Percentiles rank a stretch among this genome's conserved stretches.
Evolutionary conservation across 2,329 filamentous ascomycete genomes (phyloP).

Genomic region (Aspergillus pseudoterreus): DNA sequence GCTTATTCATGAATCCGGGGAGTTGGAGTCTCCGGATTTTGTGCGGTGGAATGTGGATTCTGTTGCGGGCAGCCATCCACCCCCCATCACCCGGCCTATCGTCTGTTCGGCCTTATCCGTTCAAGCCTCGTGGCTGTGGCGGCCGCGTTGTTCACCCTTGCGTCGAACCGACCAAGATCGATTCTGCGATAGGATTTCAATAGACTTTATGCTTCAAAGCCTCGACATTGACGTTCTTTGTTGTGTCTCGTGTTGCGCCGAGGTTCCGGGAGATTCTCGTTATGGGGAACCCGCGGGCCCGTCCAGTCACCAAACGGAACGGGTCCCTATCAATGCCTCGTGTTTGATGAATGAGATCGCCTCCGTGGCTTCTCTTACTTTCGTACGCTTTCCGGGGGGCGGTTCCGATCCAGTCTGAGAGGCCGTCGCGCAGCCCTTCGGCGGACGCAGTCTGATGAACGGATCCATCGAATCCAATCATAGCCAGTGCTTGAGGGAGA

Average conservation of each 20-base stretch:
- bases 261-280: neutral
- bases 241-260: too few relatives aligned
- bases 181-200: too few relatives aligned
- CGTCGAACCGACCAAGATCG: neutral
- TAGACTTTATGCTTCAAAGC: too few relatives aligned
- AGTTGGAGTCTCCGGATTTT: slow-evolving; percentile 17
- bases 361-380: neutral
- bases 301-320: too few relatives aligned
- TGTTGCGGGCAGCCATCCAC: neutral
- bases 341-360: neutral
- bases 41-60: slow-evolving; percentile 1
- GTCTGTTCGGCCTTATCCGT: slow-evolving; percentile 10
- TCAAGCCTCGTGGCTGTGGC: neutral
- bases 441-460: too few relatives aligned
- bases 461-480: slow-evolving; percentile 1
- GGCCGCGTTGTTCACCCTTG: neutral
- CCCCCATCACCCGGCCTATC: neutral
- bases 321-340: too few relatives aligned
- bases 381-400: slow-evolving; percentile 13
- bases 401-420: neutral
- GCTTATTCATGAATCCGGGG: slow-evolving; percentile 18
- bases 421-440: too few relatives aligned
- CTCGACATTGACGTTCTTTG: too few relatives aligned
- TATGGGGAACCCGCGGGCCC: neutral
- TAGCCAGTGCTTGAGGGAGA: too few relatives aligned